Evolutionary conservation across 805 yeast genomes (phyloP).

Genomic region (Lipomyces mesembrius): DNA sequence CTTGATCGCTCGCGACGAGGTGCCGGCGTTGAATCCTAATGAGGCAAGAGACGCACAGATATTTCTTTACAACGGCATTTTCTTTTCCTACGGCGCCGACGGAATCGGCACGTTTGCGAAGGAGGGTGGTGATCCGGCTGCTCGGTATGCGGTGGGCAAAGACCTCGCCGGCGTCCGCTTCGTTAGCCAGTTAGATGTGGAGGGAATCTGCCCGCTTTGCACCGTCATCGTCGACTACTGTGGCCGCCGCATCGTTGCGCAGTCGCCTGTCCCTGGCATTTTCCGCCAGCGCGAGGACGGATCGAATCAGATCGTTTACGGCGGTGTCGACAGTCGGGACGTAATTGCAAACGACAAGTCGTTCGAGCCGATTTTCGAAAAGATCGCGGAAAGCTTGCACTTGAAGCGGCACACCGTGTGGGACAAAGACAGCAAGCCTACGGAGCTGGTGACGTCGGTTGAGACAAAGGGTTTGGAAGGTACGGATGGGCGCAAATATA

Average conservation of each 20-base stretch:
- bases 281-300: conserved; percentile 53
- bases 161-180: conserved; percentile 75
- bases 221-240: conserved; percentile 88
- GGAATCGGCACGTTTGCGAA: conserved; percentile 66
- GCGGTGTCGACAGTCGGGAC: conserved; percentile 65
- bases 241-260: conserved; percentile 87
- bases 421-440: conserved; percentile 51
- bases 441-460: conserved; percentile 66
- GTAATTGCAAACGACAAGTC: conserved; percentile 56
- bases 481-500: conserved; percentile 79
- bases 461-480: conserved; percentile 87
- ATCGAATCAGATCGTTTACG: conserved; percentile 67
- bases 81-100: conserved; percentile 79
- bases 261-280: conserved; percentile 95
- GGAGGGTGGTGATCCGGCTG: conserved; percentile 84
- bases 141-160: conserved; percentile 75
- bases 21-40: conserved; percentile 78
- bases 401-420: conserved; percentile 69
- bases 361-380: conserved; percentile 60
- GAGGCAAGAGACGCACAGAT: conserved; percentile 67
- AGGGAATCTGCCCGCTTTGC: conserved; percentile 69
- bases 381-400: conserved; percentile 76
- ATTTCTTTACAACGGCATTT: conserved; percentile 79
- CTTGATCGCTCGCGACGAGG: conserved; percentile 71
- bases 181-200: conserved; percentile 66